Base-by-base conservation (phyloP, 345 rosid species). In the Citrus sp. region DNA sequence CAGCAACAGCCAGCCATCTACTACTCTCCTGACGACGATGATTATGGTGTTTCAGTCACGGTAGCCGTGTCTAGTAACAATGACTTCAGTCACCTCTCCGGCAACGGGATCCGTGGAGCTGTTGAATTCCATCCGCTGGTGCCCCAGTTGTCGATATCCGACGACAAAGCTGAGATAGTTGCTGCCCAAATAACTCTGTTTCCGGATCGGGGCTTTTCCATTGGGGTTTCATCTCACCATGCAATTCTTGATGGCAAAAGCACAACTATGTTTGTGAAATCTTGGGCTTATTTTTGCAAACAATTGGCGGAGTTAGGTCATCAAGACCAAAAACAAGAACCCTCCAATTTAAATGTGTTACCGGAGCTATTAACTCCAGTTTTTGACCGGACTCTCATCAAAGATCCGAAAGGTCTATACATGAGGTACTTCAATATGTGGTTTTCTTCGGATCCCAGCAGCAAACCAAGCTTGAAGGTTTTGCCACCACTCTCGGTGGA, bases 201-300 rank as follows among this genome's bases (percentile, higher is more conserved):
- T 67, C 84, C 82, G 0, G 46, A 76, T 19, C 79, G 70, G 61
- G 90, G 88, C 0, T 85, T 87, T 24, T 73, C 65, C 72, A 70
- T 87, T 8, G 88, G 88, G 51, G 7, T 85, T n/a, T 70, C 79
- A 5, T 82, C 84, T 42, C 88, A 87, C 76, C 88, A 85, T 38
- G 80, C 83, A 7, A 81, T 80, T 78, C 59, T 80, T 19, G 90
- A 87, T 22, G 89, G 89, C 1, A 72, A 83, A 69, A 75, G 81
- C 0, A 59, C 84, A 24, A 62, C 85, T 42, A 68, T 83, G 86
- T 85, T 85, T 42, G 71, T 85, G 38, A 87, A 81, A 59, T 80
- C 90, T 38, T 85, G 90, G 90, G 85, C 88, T 70, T 75, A 81
- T 4, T 51, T 75, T 18, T 83, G 86, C 64, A 62, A 67, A 34